Evolutionary conservation across 139 green algal species (phyloP).

Genomic region (Mesotaenium endlicherianum): DNA sequence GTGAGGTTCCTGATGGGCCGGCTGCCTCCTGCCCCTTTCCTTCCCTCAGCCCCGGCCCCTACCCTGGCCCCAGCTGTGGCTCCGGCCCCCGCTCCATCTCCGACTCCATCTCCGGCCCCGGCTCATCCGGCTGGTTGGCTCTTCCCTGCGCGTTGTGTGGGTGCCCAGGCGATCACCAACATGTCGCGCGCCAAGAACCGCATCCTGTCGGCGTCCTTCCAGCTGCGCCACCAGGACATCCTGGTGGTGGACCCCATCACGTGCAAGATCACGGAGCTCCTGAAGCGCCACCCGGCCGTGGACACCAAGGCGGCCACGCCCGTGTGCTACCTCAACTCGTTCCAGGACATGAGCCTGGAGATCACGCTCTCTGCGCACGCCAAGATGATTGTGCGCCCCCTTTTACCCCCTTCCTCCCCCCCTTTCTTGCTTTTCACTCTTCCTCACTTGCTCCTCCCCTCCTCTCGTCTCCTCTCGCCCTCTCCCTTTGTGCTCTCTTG

Average conservation of each 20-base stretch:
- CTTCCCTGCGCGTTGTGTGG: no score
- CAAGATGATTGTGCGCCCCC: slow-evolving; percentile 1
- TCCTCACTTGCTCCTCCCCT: neutral
- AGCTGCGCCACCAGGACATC: slow-evolving; percentile 37
- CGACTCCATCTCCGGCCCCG: no score
- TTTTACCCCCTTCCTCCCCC: neutral
- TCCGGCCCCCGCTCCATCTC: no score
- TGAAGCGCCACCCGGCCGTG: neutral
- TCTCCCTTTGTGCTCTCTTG: no score
- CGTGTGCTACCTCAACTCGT: neutral
- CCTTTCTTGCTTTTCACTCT: neutral
- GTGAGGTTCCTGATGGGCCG: no score
- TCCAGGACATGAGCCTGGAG: neutral
- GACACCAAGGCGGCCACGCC: neutral
- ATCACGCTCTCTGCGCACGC: neutral
- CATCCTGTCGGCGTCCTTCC: slow-evolving; percentile 21
- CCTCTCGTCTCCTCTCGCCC: neutral
- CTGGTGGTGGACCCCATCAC: slow-evolving; percentile 17
- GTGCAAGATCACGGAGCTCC: neutral
- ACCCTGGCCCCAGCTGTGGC: no score
- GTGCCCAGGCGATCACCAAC: slow-evolving; percentile 27
- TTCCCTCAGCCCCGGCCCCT: no score
- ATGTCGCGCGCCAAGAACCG: slow-evolving; percentile 14
- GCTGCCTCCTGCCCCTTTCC: no score
- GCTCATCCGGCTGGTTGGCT: no score